Percentiles rank a stretch among this genome's conserved stretches.
These are phyloP conservation scores for Penstemon davidsonii DNA, from an alignment of 257 asterid genomes.

Conservation along the genomic window DNA sequence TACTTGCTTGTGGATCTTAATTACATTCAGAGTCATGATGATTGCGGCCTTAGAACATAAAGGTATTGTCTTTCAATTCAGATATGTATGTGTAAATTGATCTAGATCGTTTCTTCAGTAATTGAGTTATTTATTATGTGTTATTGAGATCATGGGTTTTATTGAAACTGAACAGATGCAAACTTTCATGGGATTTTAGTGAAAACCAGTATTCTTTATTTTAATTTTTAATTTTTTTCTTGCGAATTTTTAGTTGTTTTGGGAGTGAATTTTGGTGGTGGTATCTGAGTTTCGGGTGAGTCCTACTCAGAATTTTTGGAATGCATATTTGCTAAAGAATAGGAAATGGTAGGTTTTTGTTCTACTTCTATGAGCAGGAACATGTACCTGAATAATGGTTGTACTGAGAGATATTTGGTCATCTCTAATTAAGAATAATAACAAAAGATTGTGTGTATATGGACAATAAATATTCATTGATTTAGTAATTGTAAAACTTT, in stretches of 20 bases:
- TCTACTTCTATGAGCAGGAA: not conserved
- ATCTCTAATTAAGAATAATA: not conserved
- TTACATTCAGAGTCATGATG: slow-evolving; percentile 57
- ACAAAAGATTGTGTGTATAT: not conserved
- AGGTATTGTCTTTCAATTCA: slow-evolving; percentile 33
- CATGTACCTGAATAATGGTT: slow-evolving; percentile 2
- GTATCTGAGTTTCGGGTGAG: slow-evolving; percentile 5
- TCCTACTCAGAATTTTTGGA: not conserved
- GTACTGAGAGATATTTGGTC: slow-evolving; percentile 1
- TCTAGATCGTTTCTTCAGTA: slow-evolving; percentile 20
- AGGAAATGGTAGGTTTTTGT: not conserved
- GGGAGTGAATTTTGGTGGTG: slow-evolving; percentile 19
- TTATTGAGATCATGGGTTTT: not conserved
- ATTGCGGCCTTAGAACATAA: slow-evolving; percentile 60
- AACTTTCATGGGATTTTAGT: not conserved
- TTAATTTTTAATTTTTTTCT: not conserved
- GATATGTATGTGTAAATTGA: slow-evolving; percentile 8
- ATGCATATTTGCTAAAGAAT: slow-evolving; percentile 1
- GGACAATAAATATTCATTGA: not conserved
- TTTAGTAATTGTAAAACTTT: too few species aligned
- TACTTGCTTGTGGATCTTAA: slow-evolving; percentile 68
- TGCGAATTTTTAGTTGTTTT: not conserved
- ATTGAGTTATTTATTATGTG: slow-evolving; percentile 3
- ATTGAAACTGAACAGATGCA: not conserved
- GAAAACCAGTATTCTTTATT: slow-evolving; percentile 2